Evolutionary conservation across 345 rosid species (phyloP), one percentile per base, ranked within the genome.

Genomic region (Mallotus nudiflorus): DNA sequence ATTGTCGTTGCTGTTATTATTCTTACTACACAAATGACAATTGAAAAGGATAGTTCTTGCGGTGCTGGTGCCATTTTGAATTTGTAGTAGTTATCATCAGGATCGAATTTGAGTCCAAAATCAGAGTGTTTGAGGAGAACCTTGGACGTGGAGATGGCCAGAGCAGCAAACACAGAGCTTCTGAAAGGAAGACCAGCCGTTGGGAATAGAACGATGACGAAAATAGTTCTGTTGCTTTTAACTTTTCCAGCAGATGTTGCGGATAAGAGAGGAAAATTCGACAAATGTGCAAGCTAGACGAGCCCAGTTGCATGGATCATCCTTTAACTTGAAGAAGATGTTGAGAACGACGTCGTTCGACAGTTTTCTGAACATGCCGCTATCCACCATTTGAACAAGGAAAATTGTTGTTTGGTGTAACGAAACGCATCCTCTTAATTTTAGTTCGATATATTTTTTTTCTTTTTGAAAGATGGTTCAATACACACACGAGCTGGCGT

Each of bases 161-260:
- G 97, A 97, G 77, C 98, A 92, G 80, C 96, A 92, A 57, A 95
- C 92, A 65, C 91, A 78, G 62, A 92, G 89, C 82, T 88, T 92
- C 80, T 78, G 73, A 49, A 95, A 94, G 66, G 96, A 79, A 27
- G 87, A 77, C 97, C 99, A 95, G 68, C 82, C 88, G 56, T 91
- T 96, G 28, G 83, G 77, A 4, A 81, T 74, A 35, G 75, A 16
- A 85, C 81, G 20, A 92, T 81, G 69, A 86, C 62, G 39, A 98
- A 96, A 78, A 90, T 85, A 24, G 78, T 70, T 33, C 68, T 44
- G 46, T 61, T 69, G 77, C 98, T 92, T 73, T 82, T 87, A 28
- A 70, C 40, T 76, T 85, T n/a, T 86, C 75, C 90, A 89, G 82
- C 99, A 95, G 63, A 81, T 69, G 76, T 76, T 78, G 6, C 87